Conservation (phyloP, 116 monocot species). For the Dioscorea cayenensis region DNA sequence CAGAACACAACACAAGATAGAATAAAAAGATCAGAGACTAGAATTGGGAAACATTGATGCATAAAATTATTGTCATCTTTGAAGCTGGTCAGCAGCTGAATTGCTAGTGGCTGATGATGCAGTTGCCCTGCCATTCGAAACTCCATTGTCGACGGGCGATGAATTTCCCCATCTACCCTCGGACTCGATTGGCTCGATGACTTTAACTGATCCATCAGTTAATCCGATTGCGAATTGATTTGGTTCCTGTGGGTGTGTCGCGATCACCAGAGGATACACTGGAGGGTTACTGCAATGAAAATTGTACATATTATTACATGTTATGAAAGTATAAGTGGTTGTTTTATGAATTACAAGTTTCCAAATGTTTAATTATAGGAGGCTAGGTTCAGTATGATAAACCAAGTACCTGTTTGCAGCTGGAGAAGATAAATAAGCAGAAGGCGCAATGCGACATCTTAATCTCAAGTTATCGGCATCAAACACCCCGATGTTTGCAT, state of each 20-base stretch:
- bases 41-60: background rate
- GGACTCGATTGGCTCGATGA: conserved; percentile 51
- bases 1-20: background rate
- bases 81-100: background rate
- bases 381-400: background rate
- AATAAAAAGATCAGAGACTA: background rate
- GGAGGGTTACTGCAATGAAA: conserved; percentile 27
- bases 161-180: background rate
- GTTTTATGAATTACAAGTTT: too few relatives aligned
- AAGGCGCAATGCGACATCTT: conserved; percentile 52
- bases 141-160: background rate
- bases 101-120: background rate
- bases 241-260: conserved; percentile 66
- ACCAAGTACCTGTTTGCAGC: conserved; percentile 34
- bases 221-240: conserved; percentile 69
- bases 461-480: conserved; percentile 48
- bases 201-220: conserved; percentile 61
- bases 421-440: conserved; percentile 27
- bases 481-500: conserved; percentile 55
- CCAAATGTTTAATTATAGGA: background rate
- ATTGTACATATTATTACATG: too few relatives aligned
- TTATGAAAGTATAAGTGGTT: too few relatives aligned
- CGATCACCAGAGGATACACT: conserved; percentile 41
- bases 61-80: background rate
- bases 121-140: background rate